Evolutionary conservation across 306 rosid species (phyloP).

Genomic region (Carpinus viminea): DNA sequence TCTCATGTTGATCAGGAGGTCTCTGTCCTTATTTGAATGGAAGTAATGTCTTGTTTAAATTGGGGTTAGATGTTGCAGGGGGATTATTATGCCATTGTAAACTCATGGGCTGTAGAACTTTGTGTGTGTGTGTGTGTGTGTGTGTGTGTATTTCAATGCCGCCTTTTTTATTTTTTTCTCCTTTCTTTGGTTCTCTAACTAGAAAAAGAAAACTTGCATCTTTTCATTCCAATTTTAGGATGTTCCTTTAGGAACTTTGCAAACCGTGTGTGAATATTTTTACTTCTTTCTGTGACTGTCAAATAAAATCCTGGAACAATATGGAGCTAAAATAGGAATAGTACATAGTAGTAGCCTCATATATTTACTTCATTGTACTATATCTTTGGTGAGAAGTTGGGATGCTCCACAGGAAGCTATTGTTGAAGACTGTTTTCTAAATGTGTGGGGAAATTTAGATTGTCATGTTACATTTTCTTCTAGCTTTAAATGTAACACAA

Average conservation of each 20-base stretch:
- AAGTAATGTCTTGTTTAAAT: not conserved
- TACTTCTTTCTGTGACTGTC: not conserved
- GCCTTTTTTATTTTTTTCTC: not conserved
- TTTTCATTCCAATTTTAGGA: not conserved
- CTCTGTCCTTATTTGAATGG: not conserved
- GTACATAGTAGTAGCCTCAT: not conserved
- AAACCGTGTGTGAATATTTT: not conserved
- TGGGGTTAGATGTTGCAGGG: not conserved
- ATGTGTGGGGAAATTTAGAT: not conserved
- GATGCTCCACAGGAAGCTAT: not conserved
- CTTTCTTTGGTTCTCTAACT: not conserved
- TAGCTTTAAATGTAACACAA: not conserved
- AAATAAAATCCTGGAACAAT: not conserved
- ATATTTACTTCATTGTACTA: not conserved
- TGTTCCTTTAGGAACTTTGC: not conserved
- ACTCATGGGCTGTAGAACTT: not conserved
- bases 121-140: not conserved
- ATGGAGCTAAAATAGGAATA: not conserved
- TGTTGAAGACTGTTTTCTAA: not conserved
- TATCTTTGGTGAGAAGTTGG: not conserved
- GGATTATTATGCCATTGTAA: not conserved
- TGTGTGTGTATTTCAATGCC: not conserved
- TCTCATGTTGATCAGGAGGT: not conserved
- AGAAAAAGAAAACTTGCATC: not conserved
- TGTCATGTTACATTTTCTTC: not conserved